These are phyloP conservation scores for Musa troglodytarum DNA, from an alignment of 176 grass and related monocot species.

Conservation along the genomic window DNA sequence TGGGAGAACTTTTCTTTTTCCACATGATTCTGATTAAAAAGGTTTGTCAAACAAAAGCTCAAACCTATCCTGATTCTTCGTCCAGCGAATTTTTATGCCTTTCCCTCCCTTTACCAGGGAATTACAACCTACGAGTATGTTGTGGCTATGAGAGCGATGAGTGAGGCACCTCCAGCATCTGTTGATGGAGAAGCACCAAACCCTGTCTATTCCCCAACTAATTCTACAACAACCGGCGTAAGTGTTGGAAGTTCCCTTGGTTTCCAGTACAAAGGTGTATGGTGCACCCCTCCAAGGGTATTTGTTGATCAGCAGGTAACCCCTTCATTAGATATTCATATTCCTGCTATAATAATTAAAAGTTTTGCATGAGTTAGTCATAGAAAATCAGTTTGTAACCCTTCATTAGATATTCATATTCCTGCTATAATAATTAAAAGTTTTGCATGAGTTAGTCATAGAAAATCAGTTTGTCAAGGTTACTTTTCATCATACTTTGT, in stretches of 20 bases:
- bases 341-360: neutral
- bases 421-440: neutral
- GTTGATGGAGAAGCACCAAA: constrained; percentile 72
- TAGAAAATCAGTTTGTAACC: neutral
- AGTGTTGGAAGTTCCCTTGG: constrained; percentile 84
- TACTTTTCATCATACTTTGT: too few species aligned
- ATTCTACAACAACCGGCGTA: constrained; percentile 92
- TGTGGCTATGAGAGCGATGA: constrained; percentile 97
- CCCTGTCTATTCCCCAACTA: constrained; percentile 79
- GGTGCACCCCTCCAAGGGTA: constrained; percentile 98
- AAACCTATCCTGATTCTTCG: constrained; percentile 10
- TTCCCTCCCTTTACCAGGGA: constrained; percentile 41
- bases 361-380: too few species aligned
- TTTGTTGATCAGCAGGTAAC: constrained; percentile 60
- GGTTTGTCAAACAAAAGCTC: constrained; percentile 35
- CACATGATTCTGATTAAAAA: constrained; percentile 97
- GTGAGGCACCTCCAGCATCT: constrained; percentile 64
- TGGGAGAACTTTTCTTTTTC: constrained; percentile 98
- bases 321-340: neutral
- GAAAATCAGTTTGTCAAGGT: too few species aligned
- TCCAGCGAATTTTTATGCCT: constrained; percentile 5
- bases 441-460: too few species aligned
- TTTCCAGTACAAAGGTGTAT: constrained; percentile 85
- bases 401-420: neutral
- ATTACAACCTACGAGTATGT: constrained; percentile 98